Conservation (phyloP, 495 filamentous ascomycete genomes). For the Penicillium longicatenatum region DNA sequence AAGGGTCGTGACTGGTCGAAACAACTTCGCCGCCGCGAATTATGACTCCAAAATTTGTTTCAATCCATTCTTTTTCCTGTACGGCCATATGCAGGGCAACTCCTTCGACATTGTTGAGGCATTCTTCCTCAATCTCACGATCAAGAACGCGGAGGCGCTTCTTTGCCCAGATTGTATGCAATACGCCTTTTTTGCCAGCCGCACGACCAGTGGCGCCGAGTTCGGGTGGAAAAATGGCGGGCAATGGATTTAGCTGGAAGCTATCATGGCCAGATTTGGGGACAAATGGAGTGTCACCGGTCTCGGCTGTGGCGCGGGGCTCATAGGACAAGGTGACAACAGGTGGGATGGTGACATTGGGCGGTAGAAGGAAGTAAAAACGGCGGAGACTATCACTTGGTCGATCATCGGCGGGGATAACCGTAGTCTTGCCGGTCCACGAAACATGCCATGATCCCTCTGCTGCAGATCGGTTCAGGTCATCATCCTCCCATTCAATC, state of each 20-base stretch:
- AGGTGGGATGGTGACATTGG: conserved; percentile 64
- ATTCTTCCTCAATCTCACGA: conserved; percentile 67
- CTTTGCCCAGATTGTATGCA: conserved; percentile 84
- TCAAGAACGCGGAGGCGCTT: conserved; percentile 70
- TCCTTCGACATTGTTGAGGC: conserved; percentile 68
- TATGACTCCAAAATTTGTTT: conserved; percentile 70
- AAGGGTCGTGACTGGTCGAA: conserved; percentile 18
- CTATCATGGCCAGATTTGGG: conserved; percentile 19
- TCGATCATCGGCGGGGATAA: conserved; percentile 64
- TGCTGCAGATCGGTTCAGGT: conserved; percentile 35
- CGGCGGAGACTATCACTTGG: conserved; percentile 58
- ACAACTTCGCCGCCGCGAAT: conserved; percentile 22
- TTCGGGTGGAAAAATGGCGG: conserved; percentile 77
- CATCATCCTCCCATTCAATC: conserved; percentile 77
- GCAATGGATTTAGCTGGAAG: conserved; percentile 68
- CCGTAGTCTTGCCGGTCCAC: conserved; percentile 72
- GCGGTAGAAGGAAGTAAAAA: conserved; percentile 73
- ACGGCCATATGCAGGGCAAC: conserved; percentile 79
- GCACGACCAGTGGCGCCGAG: conserved; percentile 64
- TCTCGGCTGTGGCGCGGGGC: conserved; percentile 24
- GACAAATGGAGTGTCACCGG: conserved; percentile 2
- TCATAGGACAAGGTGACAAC: conserved; percentile 64
- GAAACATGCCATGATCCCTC: conserved; percentile 65
- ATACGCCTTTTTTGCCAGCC: conserved; percentile 72
- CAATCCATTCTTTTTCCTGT: conserved; percentile 80